Percentiles rank a stretch among this genome's conserved stretches.
phyloP scores from a whole-genome alignment of 768 basidiomycete genomes.

The Lepiota subincarnata region DNA sequence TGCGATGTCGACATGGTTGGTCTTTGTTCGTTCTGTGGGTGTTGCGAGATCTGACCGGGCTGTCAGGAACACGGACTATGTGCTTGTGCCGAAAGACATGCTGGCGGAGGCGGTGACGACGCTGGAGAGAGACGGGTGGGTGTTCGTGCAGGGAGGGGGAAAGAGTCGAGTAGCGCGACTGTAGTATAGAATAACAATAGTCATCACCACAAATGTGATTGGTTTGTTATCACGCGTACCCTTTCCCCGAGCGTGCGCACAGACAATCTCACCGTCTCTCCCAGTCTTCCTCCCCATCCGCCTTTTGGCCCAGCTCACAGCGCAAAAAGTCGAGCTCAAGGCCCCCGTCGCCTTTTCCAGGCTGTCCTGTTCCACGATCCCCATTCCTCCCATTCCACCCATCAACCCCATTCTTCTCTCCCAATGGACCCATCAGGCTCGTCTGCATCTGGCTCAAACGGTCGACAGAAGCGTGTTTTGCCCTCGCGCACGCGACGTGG shows the following conservation, averaged over 20 bases:
- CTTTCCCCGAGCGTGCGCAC: background rate
- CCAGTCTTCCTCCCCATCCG: no score
- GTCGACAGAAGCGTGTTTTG: conserved; percentile 72
- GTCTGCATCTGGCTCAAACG: conserved; percentile 9
- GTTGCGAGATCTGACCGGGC: background rate
- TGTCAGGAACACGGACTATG: conserved; percentile 62
- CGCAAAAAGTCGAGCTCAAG: no score
- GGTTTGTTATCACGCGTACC: background rate
- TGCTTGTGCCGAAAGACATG: conserved; percentile 48
- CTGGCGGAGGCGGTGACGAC: conserved; percentile 35
- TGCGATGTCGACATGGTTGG: conserved; percentile 60
- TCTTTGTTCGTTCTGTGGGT: background rate
- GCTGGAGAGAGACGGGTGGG: conserved; percentile 52
- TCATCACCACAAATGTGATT: conserved; percentile 5
- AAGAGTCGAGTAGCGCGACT: conserved; percentile 19
- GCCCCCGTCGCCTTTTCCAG: no score
- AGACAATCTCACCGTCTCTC: background rate
- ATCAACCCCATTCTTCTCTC: background rate
- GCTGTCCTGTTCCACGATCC: no score
- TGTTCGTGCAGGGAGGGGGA: conserved; percentile 27
- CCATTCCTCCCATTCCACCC: background rate
- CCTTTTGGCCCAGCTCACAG: no score
- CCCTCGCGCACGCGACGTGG: conserved; percentile 79
- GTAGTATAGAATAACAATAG: conserved; percentile 6
- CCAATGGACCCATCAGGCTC: conserved; percentile 9